These are phyloP conservation scores for Capsicum pubescens DNA, from an alignment of 257 asterid species.

Conservation along the genomic window DNA sequence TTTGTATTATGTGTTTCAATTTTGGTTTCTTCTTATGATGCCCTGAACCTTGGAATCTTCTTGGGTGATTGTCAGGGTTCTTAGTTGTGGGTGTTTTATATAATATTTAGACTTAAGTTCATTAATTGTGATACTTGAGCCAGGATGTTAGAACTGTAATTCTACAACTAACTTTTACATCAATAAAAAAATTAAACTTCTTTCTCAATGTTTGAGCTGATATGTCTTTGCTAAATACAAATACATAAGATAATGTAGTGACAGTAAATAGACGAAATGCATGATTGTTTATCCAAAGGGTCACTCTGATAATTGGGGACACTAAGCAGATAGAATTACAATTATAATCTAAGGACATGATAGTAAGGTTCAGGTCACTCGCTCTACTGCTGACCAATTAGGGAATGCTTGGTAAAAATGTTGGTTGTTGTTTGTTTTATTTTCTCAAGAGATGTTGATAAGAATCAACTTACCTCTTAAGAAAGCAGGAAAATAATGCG, in stretches of 20 bases:
- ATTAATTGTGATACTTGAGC: background rate
- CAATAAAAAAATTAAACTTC: background rate
- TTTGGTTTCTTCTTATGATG: conserved; percentile 5
- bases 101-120: background rate
- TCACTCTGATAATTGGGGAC: background rate
- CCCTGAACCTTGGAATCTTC: background rate
- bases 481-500: background rate
- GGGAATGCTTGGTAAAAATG: background rate
- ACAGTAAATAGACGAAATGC: background rate
- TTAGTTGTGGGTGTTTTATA: background rate
- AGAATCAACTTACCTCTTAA: background rate
- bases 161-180: background rate
- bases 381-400: conserved; percentile 17
- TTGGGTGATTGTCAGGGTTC: conserved; percentile 6
- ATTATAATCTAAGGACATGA: background rate
- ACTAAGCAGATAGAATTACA: background rate
- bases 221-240: background rate
- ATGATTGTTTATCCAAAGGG: conserved; percentile 10
- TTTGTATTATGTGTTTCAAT: conserved; percentile 8
- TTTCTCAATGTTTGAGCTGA: background rate
- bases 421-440: background rate
- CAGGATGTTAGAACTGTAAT: background rate
- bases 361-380: background rate
- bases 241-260: background rate
- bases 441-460: background rate